Base-by-base conservation (phyloP, 495 filamentous ascomycete genomes). In the Xylaria palmicola region DNA sequence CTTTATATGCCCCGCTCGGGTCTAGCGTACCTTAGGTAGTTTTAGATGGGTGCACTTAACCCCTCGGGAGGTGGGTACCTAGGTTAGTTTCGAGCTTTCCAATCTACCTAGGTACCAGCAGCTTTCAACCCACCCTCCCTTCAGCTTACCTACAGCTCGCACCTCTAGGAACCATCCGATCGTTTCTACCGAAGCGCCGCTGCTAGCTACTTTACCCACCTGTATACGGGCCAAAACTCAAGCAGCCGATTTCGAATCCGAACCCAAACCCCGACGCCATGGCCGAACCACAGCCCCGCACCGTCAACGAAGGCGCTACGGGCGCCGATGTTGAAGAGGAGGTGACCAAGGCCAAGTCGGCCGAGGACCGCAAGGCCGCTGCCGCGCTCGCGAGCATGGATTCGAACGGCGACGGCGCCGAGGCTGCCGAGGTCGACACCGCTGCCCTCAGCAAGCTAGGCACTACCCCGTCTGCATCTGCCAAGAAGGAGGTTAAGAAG, bases 291-390 rank as follows among this genome's bases (percentile, higher is more conserved):
- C 84, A 87, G 73, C 85, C 86, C 32, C 61, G 77, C 36, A 77
- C 62, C 49, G 68, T 86, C 39, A 75, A 79, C 53, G 85, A 87
- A 71, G 85, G 86, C 63, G 77, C 81, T 48, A 88, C 85, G 69
- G 77, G 83, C 27, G 85, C 85, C 58, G 78, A 86, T 36, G 86
- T 86, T 45, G 80, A 86, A 22, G 82, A 84, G 40, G 74, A 83
- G 43, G 75, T 84, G 43, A 77, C 86, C 40, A 86, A 83, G 55
- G 89, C 84, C 59, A 83, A 85, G 72, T 83, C 82, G 39, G 84
- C 91, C 62, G 91, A 95, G 75, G 92, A 94, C 77, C 90, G 91
- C 73, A 96, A 94, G 76, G 90, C 93, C 20, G 91, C 91, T 58
- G 91, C 90, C 26, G 92, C 93, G 17, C 86, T 96, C 66, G 86